These are phyloP conservation scores for Trametes gibbosa DNA, from an alignment of 768 basidiomycete species.

Conservation along the genomic window DNA sequence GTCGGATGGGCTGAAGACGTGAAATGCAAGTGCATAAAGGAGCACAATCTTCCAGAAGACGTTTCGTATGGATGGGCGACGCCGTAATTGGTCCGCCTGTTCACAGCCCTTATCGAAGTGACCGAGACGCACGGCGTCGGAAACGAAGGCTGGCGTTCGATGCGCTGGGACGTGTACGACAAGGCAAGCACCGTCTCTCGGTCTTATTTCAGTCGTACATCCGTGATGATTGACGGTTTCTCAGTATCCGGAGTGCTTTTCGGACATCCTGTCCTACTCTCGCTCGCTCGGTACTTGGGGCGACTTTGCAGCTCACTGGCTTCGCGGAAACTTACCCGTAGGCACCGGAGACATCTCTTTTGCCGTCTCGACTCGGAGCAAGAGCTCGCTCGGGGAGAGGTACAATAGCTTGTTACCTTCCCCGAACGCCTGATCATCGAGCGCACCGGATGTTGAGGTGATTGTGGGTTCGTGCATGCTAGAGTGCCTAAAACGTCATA, in stretches of 20 bases:
- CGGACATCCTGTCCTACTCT: neutral
- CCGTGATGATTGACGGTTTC: no score
- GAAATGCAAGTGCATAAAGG: neutral
- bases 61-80: neutral
- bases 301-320: neutral
- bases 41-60: neutral
- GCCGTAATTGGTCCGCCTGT: neutral
- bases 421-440: no score
- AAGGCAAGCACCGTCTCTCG: neutral
- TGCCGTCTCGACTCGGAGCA: neutral
- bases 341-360: neutral
- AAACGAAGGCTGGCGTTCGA: neutral
- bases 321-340: neutral
- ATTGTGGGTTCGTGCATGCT: no score
- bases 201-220: no score
- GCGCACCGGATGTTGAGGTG: no score
- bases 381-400: neutral
- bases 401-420: neutral
- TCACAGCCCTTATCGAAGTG: neutral
- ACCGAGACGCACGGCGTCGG: neutral
- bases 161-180: neutral
- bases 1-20: neutral
- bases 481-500: no score
- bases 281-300: neutral
- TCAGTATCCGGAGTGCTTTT: neutral